These are phyloP conservation scores for Phytophthora idaei DNA, from an alignment of 352 stramenopile species.

Conservation along the genomic window DNA sequence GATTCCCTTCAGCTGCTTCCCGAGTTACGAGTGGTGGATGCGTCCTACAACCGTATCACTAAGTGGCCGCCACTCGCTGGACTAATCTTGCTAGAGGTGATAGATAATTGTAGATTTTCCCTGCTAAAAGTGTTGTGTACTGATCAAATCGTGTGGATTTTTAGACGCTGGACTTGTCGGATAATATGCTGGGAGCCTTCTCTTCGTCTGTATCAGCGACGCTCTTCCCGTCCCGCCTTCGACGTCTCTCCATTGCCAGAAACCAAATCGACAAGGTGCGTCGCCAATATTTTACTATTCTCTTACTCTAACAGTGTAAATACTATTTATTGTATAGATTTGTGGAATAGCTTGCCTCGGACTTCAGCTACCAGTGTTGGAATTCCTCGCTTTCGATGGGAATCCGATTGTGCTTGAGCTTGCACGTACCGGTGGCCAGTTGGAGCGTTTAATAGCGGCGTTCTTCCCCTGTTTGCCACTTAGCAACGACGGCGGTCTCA, in stretches of 20 bases:
- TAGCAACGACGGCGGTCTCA: slow-evolving; percentile 30
- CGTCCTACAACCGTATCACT: slow-evolving; percentile 61
- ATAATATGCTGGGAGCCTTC: slow-evolving; percentile 57
- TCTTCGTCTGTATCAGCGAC: slow-evolving; percentile 23
- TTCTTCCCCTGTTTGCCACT: slow-evolving; percentile 43
- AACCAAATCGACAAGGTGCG: slow-evolving; percentile 71
- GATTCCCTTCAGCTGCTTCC: slow-evolving; percentile 42
- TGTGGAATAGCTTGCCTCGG: slow-evolving; percentile 55
- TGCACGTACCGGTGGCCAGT: slow-evolving; percentile 36
- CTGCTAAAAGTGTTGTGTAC: background rate
- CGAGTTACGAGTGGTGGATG: slow-evolving; percentile 54
- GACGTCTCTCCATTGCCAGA: slow-evolving; percentile 53
- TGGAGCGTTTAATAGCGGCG: slow-evolving; percentile 50
- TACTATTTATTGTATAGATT: slow-evolving; percentile 33
- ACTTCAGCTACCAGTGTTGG: slow-evolving; percentile 40
- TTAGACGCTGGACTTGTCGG: slow-evolving; percentile 65
- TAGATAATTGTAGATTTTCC: background rate
- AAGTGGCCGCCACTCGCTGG: slow-evolving; percentile 57
- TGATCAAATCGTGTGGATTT: background rate
- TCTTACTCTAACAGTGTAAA: background rate
- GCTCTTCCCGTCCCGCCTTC: slow-evolving; percentile 49
- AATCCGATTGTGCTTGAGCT: slow-evolving; percentile 49
- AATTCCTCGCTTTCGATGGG: slow-evolving; percentile 54
- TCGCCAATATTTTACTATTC: background rate
- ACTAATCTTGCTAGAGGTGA: slow-evolving; percentile 53